Evolutionary conservation across 108 stramenopile genomes (phyloP), one percentile per base, ranked within the genome.

Genomic region (Nannochloropsis salina): DNA sequence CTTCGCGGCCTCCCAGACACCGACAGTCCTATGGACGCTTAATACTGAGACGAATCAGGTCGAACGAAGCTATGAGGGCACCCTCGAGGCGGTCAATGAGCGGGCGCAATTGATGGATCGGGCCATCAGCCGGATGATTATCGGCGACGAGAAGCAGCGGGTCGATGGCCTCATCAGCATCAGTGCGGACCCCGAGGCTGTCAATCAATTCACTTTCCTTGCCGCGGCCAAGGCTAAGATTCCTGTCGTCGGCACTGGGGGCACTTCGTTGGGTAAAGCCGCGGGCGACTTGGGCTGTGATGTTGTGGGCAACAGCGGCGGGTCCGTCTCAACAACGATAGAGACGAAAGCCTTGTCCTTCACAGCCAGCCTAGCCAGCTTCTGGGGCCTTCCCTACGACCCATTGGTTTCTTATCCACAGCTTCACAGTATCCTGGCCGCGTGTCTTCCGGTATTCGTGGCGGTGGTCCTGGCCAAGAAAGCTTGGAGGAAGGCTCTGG

Each of bases 91-190:
- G n/a, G 61, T 74, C 20, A 74, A 74, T 74, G 61, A 74, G n/a
- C 61, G 61, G 15, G 61, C 61, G n/a, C 61, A 74, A 6, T n/a
- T 74, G 15, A n/a, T 74, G 20, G 61, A 74, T 74, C 61, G 61
- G 20, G 20, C n/a, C 61, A 74, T 74, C 4, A n/a, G 20, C 61
- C 61, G 61, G 20, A 74, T 74, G 61, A 74, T 74, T 2, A 74
- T 74, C n/a, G 61, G 61, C n/a, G 61, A 74, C 61, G 61, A 74
- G n/a, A 74, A 74, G n/a, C 61, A 74, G 61, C 61, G 61, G 61
- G n/a, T 74, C 15, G 61, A 74, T 74, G 61, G 61, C n/a, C 61
- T 74, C 61, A 74, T 74, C 61, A 74, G 61, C 61, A 74, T 74
- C 61, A 74, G 61, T n/a, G n/a, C 20, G 15, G 61, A 74, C 61